Evolutionary conservation across 805 yeast species (phyloP), one percentile per base, ranked within the genome.

Genomic region (Spencermartinsiella europaea): DNA sequence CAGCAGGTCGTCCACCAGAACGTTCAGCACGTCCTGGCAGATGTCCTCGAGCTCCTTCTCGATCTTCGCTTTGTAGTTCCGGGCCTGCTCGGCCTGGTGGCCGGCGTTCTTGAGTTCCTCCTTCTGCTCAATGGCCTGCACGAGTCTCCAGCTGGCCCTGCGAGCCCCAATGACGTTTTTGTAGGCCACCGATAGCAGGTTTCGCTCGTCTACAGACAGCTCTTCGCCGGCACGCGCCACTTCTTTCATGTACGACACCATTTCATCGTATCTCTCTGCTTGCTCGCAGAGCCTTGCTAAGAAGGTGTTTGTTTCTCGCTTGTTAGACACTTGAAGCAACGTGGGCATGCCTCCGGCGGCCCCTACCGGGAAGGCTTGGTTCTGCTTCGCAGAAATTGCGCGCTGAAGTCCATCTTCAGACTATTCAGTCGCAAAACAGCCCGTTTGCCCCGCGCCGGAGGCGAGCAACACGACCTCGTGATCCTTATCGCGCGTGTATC

Each of bases 81-180:
- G 85, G 72, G 93, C 91, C 69, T 90, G 83, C 54, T 79, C 67
- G 51, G 89, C 96, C 74, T 91, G 98, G 50, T 61, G 63, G 66
- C 86, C 89, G 68, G 88, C 87, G 66, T 95, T 96, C 79, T 91
- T 90, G 59, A 95, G 89, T 74, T 91, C 99, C 74, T 91, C 99
- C 75, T 93, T 95, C 75, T 91, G 99, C 75, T 91, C 99, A 63
- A 93, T 91, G 44, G 97, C 89, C 42, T 97, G 89, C 47, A 93
- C 97, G 66, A 93, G 90, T 82, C 99, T 88, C 99, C 99, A 91
- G 46, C 97, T 89, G 54, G 99, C 99, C 75, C 99, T 93, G 67
- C 98, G 91, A 53, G 98, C 96, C 67, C 99, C 99, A 69, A 91
- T 91, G 48, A 93, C 99, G 66, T 91, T 91, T 75, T 91, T 91